phyloP scores from a whole-genome alignment of 495 filamentous ascomycete genomes.

The Sabuloglossum arenarium region DNA sequence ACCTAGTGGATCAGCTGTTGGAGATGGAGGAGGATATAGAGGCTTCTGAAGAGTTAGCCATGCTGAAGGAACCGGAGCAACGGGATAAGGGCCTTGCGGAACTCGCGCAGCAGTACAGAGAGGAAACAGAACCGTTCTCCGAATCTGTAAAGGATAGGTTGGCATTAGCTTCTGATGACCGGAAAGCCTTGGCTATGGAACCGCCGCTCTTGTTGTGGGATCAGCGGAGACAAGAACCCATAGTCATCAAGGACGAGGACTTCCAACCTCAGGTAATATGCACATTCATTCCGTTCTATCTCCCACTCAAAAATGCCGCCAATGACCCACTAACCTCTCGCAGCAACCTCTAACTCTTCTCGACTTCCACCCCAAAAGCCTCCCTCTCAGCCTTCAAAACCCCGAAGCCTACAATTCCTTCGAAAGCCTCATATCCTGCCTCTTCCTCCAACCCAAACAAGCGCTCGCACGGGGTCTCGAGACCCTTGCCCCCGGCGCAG shows the following conservation, averaged over 20 bases:
- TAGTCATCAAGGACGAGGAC: conserved; percentile 29
- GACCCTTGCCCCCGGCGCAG: conserved; percentile 15
- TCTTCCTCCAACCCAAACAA: conserved; percentile 5
- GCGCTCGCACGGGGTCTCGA: conserved; percentile 10
- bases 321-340: not conserved
- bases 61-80: not conserved
- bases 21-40: not conserved
- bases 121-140: not conserved
- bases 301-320: not conserved
- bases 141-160: conserved; percentile 7
- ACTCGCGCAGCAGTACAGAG: conserved; percentile 8
- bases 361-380: conserved; percentile 10
- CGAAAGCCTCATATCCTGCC: conserved; percentile 4
- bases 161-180: conserved; percentile 23
- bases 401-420: conserved; percentile 4
- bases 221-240: conserved; percentile 35
- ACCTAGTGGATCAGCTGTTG: not conserved
- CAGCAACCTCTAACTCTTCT: conserved; percentile 9
- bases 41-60: not conserved
- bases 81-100: not conserved
- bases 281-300: too few relatives aligned
- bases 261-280: conserved; percentile 29
- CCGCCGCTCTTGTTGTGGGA: conserved; percentile 39
- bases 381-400: not conserved
- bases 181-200: conserved; percentile 19